A percentile compares a stretch with the other conserved stretches of the same genome.
Evolutionary conservation across 2,329 filamentous ascomycete species (phyloP).

Genomic region (Fusarium metavorans): DNA sequence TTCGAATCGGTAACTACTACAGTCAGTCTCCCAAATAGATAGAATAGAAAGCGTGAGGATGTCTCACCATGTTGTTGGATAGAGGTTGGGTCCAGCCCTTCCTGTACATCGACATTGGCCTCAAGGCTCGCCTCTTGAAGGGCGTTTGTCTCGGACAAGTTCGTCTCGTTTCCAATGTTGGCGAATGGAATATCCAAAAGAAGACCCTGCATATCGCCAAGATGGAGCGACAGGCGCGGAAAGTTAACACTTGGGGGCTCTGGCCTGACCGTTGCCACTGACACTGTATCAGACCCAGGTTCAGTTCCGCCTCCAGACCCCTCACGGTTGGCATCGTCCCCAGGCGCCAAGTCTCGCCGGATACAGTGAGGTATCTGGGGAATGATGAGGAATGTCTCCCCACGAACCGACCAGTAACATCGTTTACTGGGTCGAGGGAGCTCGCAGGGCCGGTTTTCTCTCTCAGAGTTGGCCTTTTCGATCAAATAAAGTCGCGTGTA

Average conservation of each 20-base stretch:
- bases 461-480: slow-evolving; percentile 46
- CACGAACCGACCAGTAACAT: slow-evolving; percentile 51
- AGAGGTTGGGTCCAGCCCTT: background rate
- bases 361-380: slow-evolving; percentile 48
- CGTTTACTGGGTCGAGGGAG: slow-evolving; percentile 46
- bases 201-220: slow-evolving; percentile 42
- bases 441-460: slow-evolving; percentile 42
- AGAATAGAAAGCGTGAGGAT: background rate
- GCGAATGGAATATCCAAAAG: slow-evolving; percentile 39
- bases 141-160: background rate
- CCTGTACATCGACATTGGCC: background rate
- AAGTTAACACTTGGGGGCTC: slow-evolving; percentile 23
- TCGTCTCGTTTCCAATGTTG: slow-evolving; percentile 1
- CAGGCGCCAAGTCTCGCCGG: slow-evolving; percentile 24
- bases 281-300: slow-evolving; percentile 37
- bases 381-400: slow-evolving; percentile 54
- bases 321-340: background rate
- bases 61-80: background rate
- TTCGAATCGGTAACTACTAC: background rate
- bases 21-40: background rate
- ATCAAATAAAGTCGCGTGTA: slow-evolving; percentile 52
- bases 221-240: slow-evolving; percentile 49
- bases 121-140: background rate
- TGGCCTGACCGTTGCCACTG: slow-evolving; percentile 30
- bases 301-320: background rate